Evolutionary conservation across 2,329 filamentous ascomycete genomes (phyloP).

Genomic region (Falciphora oryzae): DNA sequence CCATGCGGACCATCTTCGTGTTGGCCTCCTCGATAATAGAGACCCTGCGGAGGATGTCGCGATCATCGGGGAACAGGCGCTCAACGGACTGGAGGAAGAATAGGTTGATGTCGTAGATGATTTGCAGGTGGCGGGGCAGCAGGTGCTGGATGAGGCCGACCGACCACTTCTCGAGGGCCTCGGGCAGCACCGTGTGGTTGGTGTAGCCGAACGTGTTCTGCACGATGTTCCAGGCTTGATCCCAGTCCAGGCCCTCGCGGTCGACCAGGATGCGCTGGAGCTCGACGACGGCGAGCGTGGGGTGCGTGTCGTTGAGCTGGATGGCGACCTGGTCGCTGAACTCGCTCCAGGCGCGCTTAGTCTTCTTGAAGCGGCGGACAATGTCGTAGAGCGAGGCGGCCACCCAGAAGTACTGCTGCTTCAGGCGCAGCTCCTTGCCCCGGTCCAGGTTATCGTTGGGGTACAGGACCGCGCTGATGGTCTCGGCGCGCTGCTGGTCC

Average conservation of each 20-base stretch:
- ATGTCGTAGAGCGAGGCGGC: slow-evolving; percentile 95
- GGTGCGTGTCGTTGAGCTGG: slow-evolving; percentile 96
- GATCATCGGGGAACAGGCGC: slow-evolving; percentile 81
- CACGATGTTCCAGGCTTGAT: slow-evolving; percentile 82
- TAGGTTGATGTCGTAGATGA: slow-evolving; percentile 97
- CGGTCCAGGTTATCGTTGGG: slow-evolving; percentile 96
- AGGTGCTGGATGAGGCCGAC: slow-evolving; percentile 89
- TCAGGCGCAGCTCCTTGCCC: slow-evolving; percentile 93
- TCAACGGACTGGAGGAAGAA: slow-evolving; percentile 90
- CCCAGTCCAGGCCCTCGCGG: slow-evolving; percentile 86
- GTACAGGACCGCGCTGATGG: slow-evolving; percentile 94
- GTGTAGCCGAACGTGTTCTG: slow-evolving; percentile 85
- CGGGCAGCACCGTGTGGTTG: slow-evolving; percentile 95
- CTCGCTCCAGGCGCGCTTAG: slow-evolving; percentile 81
- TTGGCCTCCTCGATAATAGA: slow-evolving; percentile 97
- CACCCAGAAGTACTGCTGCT: slow-evolving; percentile 99
- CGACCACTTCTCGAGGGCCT: slow-evolving; percentile 97
- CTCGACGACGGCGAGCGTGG: slow-evolving; percentile 92
- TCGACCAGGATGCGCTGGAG: slow-evolving; percentile 89
- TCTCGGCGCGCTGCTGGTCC: slow-evolving; percentile 98
- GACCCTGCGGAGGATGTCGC: slow-evolving; percentile 78
- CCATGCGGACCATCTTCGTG: slow-evolving; percentile 98
- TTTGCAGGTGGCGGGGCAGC: slow-evolving; percentile 88
- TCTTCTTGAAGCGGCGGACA: slow-evolving; percentile 96
- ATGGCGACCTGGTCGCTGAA: slow-evolving; percentile 96